Base-by-base conservation (phyloP, 148 eudicot species). In the Camellia japonica region DNA sequence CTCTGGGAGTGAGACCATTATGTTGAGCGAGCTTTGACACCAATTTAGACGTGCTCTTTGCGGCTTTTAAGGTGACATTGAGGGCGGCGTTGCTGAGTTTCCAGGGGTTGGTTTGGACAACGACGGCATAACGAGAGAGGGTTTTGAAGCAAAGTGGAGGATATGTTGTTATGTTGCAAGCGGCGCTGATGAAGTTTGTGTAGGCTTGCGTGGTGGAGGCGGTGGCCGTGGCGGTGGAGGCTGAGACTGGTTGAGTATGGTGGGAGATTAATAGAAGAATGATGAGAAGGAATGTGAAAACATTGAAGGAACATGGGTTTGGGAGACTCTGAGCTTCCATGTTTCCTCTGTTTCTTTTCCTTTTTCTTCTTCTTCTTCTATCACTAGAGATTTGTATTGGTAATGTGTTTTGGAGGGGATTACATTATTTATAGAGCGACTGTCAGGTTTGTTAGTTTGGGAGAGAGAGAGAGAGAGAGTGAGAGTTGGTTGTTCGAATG, bases 151-250 rank as follows among this genome's bases (percentile, higher is more conserved):
- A 91, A 9, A 88, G 86, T 9, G 85, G 0, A 0, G 92, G 89
- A 84, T 91, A 88, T 0, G 86, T 88, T 20, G 92, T 85, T 63
- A 80, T 18, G 58, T 76, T 80, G 75, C 94, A 91, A 18, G 88
- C 79, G 2, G 80, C 63, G 18, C 49, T 78, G 51, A 87, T 64
- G 83, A 80, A 87, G 7, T 60, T 47, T 68, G 46, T 80, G 84
- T 74, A 71, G 83, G 75, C 12, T 54, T 55, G 41, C 2, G 81
- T n/a, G 9, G 65, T 46, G 16, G 63, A 20, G 59, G 76, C 7
- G n/a, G 86, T 1, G 44, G 41, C 14, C 30, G 30, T 30, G 30
- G 30, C 30, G 30, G 30, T 30, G 30, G 30, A 30, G 60, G 61
- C 79, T 70, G 80, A 68, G 41, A n/a, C 15, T n/a, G 76, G 76